Evolutionary conservation across 2,329 filamentous ascomycete genomes (phyloP).

Genomic region (Calonectria crousiana): DNA sequence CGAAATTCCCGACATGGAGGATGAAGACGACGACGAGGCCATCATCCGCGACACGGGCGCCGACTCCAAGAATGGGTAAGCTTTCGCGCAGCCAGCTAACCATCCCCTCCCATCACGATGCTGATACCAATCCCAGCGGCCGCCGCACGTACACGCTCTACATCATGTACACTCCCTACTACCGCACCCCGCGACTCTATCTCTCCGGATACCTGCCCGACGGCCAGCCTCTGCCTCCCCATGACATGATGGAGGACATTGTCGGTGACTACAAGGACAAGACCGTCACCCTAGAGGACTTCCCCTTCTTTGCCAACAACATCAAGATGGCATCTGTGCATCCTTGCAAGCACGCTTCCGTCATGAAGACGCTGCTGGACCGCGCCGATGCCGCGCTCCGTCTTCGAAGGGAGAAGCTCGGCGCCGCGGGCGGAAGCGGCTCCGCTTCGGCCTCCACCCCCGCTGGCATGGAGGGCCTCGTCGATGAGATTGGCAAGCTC

Average conservation of each 20-base stretch:
- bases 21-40: constrained; percentile 96
- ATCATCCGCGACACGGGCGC: constrained; percentile 84
- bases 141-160: constrained; percentile 97
- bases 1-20: constrained; percentile 98
- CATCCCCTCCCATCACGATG: background rate
- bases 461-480: constrained; percentile 83
- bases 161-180: constrained; percentile 98
- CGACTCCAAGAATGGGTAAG: constrained; percentile 61
- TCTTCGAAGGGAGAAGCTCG: constrained; percentile 85
- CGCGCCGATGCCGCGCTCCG: constrained; percentile 94
- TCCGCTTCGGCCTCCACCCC: constrained; percentile 49
- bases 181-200: constrained; percentile 94
- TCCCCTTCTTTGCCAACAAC: constrained; percentile 90
- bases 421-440: constrained; percentile 61
- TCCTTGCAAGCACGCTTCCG: constrained; percentile 95
- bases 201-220: constrained; percentile 88
- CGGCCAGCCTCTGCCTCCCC: constrained; percentile 84
- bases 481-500: constrained; percentile 81
- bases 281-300: constrained; percentile 97
- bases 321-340: constrained; percentile 98
- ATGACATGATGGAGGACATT: constrained; percentile 96
- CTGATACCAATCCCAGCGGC: constrained; percentile 64
- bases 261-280: constrained; percentile 98
- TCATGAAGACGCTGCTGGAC: constrained; percentile 98
- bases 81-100: background rate